Conservation (phyloP, 257 asterid species). For the Solanum bukasovii region DNA sequence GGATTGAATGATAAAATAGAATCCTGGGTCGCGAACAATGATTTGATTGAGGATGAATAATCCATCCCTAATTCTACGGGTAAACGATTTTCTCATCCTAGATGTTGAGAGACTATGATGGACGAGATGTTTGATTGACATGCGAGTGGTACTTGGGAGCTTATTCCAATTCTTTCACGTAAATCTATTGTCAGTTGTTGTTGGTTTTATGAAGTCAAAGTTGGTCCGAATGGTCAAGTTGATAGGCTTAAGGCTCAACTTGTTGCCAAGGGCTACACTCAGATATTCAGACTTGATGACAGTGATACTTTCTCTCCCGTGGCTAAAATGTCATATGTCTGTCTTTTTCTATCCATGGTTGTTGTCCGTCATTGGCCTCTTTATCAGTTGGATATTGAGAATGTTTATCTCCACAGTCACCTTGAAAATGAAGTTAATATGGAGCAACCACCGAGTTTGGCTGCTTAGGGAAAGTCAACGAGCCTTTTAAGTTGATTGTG, state of each 20-base stretch:
- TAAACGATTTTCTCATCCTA: neutral
- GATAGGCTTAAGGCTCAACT: neutral
- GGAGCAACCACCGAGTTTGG: neutral
- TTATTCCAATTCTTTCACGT: neutral
- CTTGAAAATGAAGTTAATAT: neutral
- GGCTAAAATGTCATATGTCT: neutral
- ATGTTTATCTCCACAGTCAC: neutral
- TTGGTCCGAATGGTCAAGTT: neutral
- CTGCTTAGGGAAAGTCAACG: neutral
- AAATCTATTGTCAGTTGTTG: neutral
- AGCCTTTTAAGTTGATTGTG: neutral
- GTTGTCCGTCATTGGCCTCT: neutral
- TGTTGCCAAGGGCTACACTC: neutral
- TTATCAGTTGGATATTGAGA: neutral
- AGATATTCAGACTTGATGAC: neutral
- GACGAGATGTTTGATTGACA: neutral
- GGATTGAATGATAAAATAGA: neutral
- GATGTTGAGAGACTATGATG: neutral
- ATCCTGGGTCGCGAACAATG: neutral
- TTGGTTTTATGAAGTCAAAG: neutral
- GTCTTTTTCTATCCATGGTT: neutral
- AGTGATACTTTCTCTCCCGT: neutral
- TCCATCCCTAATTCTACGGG: neutral
- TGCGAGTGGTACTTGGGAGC: neutral
- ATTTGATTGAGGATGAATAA: neutral